These are phyloP conservation scores for Agrocybe chaxingu DNA, from an alignment of 768 basidiomycete genomes.

Conservation along the genomic window DNA sequence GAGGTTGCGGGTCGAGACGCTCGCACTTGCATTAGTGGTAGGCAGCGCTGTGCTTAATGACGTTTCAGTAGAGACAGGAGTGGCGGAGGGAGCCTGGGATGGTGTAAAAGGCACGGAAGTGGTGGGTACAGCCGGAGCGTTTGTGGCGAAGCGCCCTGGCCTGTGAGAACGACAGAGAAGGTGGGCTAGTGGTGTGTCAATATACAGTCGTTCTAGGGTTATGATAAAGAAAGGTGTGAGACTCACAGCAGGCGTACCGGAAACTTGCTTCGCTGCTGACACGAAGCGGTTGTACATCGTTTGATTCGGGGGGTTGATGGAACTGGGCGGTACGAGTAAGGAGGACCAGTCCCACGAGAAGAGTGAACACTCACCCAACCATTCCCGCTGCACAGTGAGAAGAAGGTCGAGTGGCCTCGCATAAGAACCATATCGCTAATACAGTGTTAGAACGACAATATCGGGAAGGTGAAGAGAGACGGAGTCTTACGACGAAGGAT, in stretches of 20 bases:
- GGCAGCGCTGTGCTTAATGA: not conserved
- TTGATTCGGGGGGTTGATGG: slow-evolving; percentile 31
- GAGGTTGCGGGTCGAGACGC: slow-evolving; percentile 4
- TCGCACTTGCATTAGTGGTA: too few species aligned
- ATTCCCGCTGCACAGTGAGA: slow-evolving; percentile 36
- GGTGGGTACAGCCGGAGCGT: slow-evolving; percentile 11
- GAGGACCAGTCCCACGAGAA: not conserved
- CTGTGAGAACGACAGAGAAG: slow-evolving; percentile 22
- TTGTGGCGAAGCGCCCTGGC: slow-evolving; percentile 33
- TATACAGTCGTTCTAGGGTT: not conserved
- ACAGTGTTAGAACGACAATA: slow-evolving; percentile 27
- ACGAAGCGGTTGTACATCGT: slow-evolving; percentile 20
- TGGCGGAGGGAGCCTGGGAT: not conserved
- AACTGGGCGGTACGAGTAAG: slow-evolving; percentile 17
- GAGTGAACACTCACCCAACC: slow-evolving; percentile 31
- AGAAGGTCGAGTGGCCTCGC: slow-evolving; percentile 27
- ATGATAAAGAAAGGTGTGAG: not conserved
- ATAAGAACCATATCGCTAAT: slow-evolving; percentile 34
- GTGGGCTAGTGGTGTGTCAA: slow-evolving; percentile 17
- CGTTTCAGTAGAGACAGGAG: slow-evolving; percentile 1
- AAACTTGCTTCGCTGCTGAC: slow-evolving; percentile 26
- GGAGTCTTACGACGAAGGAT: slow-evolving; percentile 22
- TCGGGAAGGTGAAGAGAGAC: not conserved
- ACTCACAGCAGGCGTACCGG: slow-evolving; percentile 22
- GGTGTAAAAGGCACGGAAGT: slow-evolving; percentile 5